phyloP scores from a whole-genome alignment of 2,329 filamentous ascomycete species.

The Fusarium heterosporum region DNA sequence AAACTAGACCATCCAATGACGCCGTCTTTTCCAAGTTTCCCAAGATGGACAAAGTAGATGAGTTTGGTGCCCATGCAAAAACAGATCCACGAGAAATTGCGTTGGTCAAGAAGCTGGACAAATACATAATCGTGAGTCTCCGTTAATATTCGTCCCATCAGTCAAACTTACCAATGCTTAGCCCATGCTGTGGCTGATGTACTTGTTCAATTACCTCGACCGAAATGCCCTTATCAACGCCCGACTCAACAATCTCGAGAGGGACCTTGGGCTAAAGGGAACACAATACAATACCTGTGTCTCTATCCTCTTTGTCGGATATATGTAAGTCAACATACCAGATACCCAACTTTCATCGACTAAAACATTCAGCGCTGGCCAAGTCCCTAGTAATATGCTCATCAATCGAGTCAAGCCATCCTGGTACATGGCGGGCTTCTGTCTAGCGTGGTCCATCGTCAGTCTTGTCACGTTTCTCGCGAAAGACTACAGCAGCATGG shows the following conservation, averaged over 20 bases:
- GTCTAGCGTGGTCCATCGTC: constrained; percentile 57
- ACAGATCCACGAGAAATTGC: constrained; percentile 39
- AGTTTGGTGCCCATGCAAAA: constrained; percentile 39
- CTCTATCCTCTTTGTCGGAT: constrained; percentile 54
- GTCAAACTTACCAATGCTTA: neutral
- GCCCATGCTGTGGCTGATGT: constrained; percentile 54
- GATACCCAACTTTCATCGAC: accelerated
- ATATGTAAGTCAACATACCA: constrained; percentile 27
- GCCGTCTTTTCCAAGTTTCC: constrained; percentile 31
- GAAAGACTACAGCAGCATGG: constrained; percentile 56
- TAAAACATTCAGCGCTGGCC: constrained; percentile 20
- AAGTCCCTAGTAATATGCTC: constrained; percentile 56
- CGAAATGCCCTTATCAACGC: constrained; percentile 68
- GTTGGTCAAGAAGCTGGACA: constrained; percentile 37
- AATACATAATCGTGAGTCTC: constrained; percentile 29
- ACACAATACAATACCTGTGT: constrained; percentile 51
- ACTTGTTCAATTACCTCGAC: constrained; percentile 58
- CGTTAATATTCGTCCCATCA: no score
- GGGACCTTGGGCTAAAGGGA: constrained; percentile 61
- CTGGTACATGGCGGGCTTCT: constrained; percentile 54
- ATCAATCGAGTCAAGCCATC: constrained; percentile 57
- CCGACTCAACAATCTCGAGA: constrained; percentile 63
- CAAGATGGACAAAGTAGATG: constrained; percentile 37
- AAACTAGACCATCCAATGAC: constrained; percentile 24
- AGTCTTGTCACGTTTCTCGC: constrained; percentile 56